phyloP scores from a whole-genome alignment of 1,139 yeast genomes.

The Entelexis sorbosivorans region DNA sequence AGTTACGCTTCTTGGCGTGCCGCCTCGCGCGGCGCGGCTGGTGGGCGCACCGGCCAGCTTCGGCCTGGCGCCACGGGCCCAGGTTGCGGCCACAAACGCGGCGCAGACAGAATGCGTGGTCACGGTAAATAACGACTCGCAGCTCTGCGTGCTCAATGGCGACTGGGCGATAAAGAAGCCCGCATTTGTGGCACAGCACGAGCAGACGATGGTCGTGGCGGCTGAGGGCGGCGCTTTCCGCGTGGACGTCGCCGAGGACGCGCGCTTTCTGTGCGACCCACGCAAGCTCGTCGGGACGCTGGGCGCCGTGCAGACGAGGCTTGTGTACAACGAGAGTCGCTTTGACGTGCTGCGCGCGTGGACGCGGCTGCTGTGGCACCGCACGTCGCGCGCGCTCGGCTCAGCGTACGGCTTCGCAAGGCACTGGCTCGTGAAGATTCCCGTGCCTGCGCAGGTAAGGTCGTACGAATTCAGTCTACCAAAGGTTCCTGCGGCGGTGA shows the following conservation, averaged over 20 bases:
- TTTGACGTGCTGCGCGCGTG: constrained; percentile 7
- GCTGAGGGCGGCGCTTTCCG: constrained; percentile 15
- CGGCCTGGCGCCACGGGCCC: constrained; percentile 5
- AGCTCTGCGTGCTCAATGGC: constrained; percentile 1
- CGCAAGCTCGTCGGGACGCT: constrained; percentile 9
- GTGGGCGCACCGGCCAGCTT: neutral
- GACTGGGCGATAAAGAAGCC: constrained; percentile 4
- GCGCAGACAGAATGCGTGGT: constrained; percentile 5
- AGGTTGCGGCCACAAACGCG: constrained; percentile 7
- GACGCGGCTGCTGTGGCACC: neutral
- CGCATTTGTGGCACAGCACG: constrained; percentile 8
- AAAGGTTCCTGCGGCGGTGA: neutral
- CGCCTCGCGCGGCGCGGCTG: constrained; percentile 9
- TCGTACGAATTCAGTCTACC: neutral
- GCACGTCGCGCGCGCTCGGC: neutral
- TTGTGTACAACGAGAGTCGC: constrained; percentile 13
- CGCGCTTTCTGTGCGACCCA: constrained; percentile 14
- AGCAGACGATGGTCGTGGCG: constrained; percentile 1
- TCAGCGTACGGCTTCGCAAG: neutral
- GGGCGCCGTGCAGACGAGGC: constrained; percentile 3
- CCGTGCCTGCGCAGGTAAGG: neutral
- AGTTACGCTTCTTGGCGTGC: constrained; percentile 6
- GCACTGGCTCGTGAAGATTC: neutral
- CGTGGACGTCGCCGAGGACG: constrained; percentile 14
- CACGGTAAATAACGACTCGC: constrained; percentile 3